phyloP scores from a whole-genome alignment of 768 basidiomycete species.

The Lactarius evosmus region DNA sequence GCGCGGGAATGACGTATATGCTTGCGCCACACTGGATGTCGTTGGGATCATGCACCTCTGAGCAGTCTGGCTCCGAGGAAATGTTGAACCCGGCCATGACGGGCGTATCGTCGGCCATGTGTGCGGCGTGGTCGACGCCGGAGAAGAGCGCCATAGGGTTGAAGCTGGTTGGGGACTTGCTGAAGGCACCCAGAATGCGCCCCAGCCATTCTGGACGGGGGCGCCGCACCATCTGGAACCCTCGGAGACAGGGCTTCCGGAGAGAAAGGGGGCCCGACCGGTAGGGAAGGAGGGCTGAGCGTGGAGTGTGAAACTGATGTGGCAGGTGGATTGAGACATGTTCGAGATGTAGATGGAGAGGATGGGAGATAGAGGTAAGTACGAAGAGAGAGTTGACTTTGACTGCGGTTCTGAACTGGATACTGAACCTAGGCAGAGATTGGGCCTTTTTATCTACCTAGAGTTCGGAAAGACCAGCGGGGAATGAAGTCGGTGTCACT shows the following conservation, averaged over 20 bases:
- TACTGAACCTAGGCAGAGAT: background rate
- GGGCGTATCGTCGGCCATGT: background rate
- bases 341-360: background rate
- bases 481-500: background rate
- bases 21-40: background rate
- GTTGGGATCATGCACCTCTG: no score
- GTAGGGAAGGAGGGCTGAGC: background rate
- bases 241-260: background rate
- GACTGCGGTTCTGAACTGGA: background rate
- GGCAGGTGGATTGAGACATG: background rate
- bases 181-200: background rate
- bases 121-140: background rate
- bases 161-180: background rate
- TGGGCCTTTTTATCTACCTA: background rate
- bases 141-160: background rate
- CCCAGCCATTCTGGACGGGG: background rate
- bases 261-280: background rate
- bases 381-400: background rate
- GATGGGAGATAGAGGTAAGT: background rate
- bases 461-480: background rate
- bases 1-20: background rate
- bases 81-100: background rate
- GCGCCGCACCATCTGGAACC: constrained; percentile 1
- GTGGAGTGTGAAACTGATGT: background rate
- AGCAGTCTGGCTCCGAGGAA: background rate